Evolutionary conservation across 1,284 basidiomycete genomes (phyloP).

Genomic region (Kwoniella shivajii): DNA sequence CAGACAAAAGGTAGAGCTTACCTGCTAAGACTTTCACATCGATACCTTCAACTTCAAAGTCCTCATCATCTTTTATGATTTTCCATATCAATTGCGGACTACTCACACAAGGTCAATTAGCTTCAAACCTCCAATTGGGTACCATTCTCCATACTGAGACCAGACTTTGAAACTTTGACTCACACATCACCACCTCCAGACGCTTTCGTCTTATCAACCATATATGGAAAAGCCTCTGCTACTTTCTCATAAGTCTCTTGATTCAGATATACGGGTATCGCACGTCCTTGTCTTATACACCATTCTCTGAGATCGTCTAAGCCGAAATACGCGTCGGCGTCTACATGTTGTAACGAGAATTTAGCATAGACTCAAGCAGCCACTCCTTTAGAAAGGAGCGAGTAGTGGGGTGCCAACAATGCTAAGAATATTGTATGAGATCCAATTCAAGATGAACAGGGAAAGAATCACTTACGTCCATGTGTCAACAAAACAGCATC

Average conservation of each 20-base stretch:
- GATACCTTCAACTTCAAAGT: conserved; percentile 44
- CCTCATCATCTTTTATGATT: conserved; percentile 44
- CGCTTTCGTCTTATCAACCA: conserved; percentile 52
- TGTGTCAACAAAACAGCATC: conserved; percentile 56
- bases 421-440: too few relatives aligned
- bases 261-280: conserved; percentile 50
- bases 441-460: not conserved
- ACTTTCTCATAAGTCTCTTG: conserved; percentile 45
- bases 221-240: conserved; percentile 50
- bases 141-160: not conserved
- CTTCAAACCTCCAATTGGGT: too few relatives aligned
- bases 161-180: conserved; percentile 9
- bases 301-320: conserved; percentile 50
- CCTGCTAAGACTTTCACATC: conserved; percentile 39
- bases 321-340: conserved; percentile 50
- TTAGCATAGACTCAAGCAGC: too few relatives aligned
- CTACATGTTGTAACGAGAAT: conserved; percentile 5
- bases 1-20: too few relatives aligned
- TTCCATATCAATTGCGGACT: conserved; percentile 42
- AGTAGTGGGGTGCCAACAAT: too few relatives aligned
- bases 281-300: conserved; percentile 43
- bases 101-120: too few relatives aligned
- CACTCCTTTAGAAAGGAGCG: too few relatives aligned
- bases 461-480: conserved; percentile 44
- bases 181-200: conserved; percentile 55